These are phyloP conservation scores for Lyophyllum shimeji DNA, from an alignment of 768 basidiomycete genomes.

Conservation along the genomic window DNA sequence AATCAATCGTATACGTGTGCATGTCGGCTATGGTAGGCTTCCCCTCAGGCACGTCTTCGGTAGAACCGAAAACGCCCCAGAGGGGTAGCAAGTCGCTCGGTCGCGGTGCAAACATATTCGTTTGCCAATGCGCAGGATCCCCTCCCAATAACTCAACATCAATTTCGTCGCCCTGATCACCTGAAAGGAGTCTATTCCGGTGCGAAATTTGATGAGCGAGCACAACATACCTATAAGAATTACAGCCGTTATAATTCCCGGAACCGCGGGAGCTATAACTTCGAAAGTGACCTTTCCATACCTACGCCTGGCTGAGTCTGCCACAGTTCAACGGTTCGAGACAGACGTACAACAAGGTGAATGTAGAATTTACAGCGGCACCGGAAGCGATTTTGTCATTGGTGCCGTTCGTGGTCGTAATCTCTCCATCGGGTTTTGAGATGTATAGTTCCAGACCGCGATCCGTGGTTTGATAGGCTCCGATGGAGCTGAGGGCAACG, in stretches of 20 bases:
- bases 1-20: conserved; percentile 41
- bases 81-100: conserved; percentile 28
- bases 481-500: conserved; percentile 25
- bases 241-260: conserved; percentile 39
- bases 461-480: conserved; percentile 24
- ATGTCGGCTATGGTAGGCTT: conserved; percentile 13
- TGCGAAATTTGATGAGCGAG: not conserved
- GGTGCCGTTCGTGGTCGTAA: conserved; percentile 28
- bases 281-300: conserved; percentile 35
- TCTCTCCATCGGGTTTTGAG: conserved; percentile 26
- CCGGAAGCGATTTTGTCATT: conserved; percentile 36
- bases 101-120: conserved; percentile 38
- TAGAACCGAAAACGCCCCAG: conserved; percentile 35
- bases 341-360: conserved; percentile 25
- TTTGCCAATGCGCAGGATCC: conserved; percentile 37
- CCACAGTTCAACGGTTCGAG: not conserved
- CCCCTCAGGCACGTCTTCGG: conserved; percentile 18
- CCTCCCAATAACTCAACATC: conserved; percentile 44
- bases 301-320: conserved; percentile 15
- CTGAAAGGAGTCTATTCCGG: not conserved
- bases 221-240: conserved; percentile 31
- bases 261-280: conserved; percentile 27
- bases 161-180: conserved; percentile 34
- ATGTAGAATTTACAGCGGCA: conserved; percentile 42
- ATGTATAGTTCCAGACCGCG: conserved; percentile 33